Evolutionary conservation across 148 eudicot species (phyloP).

Genomic region (Amaranthus palmeri): DNA sequence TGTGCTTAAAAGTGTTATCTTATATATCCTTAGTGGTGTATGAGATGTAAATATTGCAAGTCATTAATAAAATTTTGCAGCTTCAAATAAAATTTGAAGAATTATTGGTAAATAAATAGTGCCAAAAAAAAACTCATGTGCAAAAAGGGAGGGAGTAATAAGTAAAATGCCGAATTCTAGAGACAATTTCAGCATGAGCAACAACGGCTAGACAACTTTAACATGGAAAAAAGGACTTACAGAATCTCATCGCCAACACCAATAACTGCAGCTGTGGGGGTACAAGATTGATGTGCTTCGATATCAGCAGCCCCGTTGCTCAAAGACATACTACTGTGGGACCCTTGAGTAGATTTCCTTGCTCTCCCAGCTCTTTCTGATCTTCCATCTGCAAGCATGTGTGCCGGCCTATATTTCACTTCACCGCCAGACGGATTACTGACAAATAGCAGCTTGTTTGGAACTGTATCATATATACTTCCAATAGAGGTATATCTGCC

Average conservation of each 20-base stretch:
- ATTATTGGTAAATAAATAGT: too few species aligned
- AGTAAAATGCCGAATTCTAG: too few species aligned
- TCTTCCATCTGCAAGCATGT: conserved; percentile 88
- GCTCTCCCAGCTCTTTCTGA: conserved; percentile 94
- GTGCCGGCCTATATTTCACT: conserved; percentile 72
- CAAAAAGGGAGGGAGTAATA: too few species aligned
- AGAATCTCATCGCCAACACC: conserved; percentile 93
- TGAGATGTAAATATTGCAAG: too few species aligned
- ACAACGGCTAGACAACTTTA: too few species aligned
- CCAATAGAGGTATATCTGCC: conserved; percentile 93
- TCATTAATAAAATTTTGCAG: too few species aligned
- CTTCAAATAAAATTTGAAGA: too few species aligned
- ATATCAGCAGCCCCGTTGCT: conserved; percentile 49
- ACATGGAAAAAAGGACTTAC: conserved; percentile 49
- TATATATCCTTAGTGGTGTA: too few species aligned
- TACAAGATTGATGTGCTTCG: conserved; percentile 32
- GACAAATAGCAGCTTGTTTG: conserved; percentile 57
- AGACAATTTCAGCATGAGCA: too few species aligned
- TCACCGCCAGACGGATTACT: conserved; percentile 37
- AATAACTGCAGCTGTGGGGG: conserved; percentile 71
- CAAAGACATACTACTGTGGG: conserved; percentile 26
- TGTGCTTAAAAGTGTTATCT: too few species aligned
- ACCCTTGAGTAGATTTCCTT: conserved; percentile 44
- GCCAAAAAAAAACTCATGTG: too few species aligned
- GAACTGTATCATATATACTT: conserved; percentile 90